Conservation (phyloP, 768 basidiomycete genomes). For the Phanerodontia chrysosporium region DNA sequence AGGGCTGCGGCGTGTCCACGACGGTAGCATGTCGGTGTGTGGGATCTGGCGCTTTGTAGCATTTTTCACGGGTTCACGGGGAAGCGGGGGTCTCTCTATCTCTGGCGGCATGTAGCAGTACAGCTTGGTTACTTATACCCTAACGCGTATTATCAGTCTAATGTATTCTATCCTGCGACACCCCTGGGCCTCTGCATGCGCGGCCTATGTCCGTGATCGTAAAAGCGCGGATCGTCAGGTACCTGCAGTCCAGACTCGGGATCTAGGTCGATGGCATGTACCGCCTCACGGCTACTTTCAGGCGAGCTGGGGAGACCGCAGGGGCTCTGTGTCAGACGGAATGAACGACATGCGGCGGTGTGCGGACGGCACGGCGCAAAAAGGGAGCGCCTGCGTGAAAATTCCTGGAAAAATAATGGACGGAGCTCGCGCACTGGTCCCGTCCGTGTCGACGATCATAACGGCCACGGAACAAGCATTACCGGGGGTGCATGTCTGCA, state of each 20-base stretch:
- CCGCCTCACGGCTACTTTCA: neutral
- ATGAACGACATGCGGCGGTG: neutral
- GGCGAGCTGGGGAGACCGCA: neutral
- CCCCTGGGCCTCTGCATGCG: neutral
- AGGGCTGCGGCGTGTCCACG: constrained; percentile 12
- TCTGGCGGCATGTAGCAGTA: neutral
- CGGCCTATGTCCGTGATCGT: neutral
- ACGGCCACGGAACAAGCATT: no score
- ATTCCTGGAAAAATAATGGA: no score
- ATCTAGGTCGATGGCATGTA: neutral
- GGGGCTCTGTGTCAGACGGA: neutral
- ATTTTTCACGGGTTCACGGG: neutral
- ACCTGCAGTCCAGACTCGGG: neutral
- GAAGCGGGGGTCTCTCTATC: neutral
- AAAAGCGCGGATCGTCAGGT: neutral
- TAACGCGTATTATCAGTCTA: neutral
- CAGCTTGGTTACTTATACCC: constrained; percentile 1
- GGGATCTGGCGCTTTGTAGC: neutral
- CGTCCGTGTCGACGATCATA: no score
- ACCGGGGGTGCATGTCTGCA: no score
- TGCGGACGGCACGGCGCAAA: no score
- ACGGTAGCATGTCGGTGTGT: neutral
- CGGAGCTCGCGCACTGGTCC: no score
- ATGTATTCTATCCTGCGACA: neutral
- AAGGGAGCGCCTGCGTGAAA: no score